phyloP scores from a whole-genome alignment of 2,329 filamentous ascomycete genomes.

The Colletotrichum ledebouriae region DNA sequence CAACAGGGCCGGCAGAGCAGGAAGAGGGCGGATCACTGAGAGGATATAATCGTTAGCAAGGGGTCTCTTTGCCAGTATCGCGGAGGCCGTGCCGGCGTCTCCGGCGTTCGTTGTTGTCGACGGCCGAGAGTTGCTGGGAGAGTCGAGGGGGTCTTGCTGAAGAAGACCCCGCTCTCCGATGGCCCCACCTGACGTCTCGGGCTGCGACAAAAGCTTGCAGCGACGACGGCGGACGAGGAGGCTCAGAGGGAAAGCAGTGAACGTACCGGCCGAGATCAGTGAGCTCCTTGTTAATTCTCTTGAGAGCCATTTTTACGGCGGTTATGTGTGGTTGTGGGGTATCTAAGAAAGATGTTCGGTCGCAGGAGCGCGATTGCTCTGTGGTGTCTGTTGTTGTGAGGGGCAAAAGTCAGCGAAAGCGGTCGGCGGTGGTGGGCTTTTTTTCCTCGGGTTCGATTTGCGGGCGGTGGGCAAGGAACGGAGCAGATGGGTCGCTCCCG shows the following conservation, averaged over 20 bases:
- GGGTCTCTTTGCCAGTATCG: neutral
- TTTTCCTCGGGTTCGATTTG: constrained; percentile 19
- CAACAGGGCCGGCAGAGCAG: constrained; percentile 96
- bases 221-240: constrained; percentile 31
- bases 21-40: constrained; percentile 95
- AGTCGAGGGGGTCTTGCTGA: constrained; percentile 35
- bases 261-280: constrained; percentile 87
- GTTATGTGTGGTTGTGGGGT: constrained; percentile 45
- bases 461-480: constrained; percentile 24
- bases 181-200: constrained; percentile 53
- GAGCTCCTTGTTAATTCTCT: constrained; percentile 96
- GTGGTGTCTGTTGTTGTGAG: constrained; percentile 41
- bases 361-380: constrained; percentile 37
- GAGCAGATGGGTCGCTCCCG: constrained; percentile 20
- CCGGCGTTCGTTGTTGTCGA: constrained; percentile 17
- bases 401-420: constrained; percentile 43
- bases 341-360: constrained; percentile 41
- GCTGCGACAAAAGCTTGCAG: constrained; percentile 45
- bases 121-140: constrained; percentile 13
- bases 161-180: constrained; percentile 52
- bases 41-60: constrained; percentile 49
- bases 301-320: constrained; percentile 78
- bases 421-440: constrained; percentile 40
- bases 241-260: constrained; percentile 31
- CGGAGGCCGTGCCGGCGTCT: too few relatives aligned